phyloP scores from a whole-genome alignment of 768 basidiomycete species.

The Boletus fagicola region DNA sequence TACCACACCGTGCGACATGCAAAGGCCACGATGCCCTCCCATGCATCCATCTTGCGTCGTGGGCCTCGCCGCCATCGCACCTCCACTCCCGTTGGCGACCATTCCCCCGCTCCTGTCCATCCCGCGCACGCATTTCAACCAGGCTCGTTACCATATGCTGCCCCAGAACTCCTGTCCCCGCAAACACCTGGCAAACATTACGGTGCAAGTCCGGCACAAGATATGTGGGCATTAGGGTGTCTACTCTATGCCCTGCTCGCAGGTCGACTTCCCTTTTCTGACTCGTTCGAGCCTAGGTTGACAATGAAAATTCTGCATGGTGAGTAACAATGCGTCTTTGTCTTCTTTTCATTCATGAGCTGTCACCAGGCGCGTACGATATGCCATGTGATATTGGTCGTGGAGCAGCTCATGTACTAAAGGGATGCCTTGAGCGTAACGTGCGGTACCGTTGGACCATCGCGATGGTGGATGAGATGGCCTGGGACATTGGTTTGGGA shows the following conservation, averaged over 20 bases:
- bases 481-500: conserved; percentile 78
- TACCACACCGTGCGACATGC: no score
- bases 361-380: conserved; percentile 55
- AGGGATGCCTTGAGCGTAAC: conserved; percentile 74
- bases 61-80: conserved; percentile 49
- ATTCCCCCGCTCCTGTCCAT: conserved; percentile 30
- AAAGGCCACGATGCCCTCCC: no score
- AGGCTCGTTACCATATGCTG: conserved; percentile 87
- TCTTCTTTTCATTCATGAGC: conserved; percentile 8
- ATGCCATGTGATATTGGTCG: conserved; percentile 55
- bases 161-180: conserved; percentile 81
- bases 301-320: conserved; percentile 91
- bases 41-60: conserved; percentile 26
- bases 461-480: conserved; percentile 71
- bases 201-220: conserved; percentile 65
- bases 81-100: conserved; percentile 41
- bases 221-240: conserved; percentile 95
- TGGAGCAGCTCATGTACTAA: conserved; percentile 65
- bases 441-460: conserved; percentile 74
- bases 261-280: conserved; percentile 82
- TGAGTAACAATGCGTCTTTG: conserved; percentile 34
- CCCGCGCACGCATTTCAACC: conserved; percentile 53
- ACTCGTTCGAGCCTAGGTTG: conserved; percentile 87
- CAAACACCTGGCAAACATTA: conserved; percentile 39
- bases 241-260: conserved; percentile 83